Evolutionary conservation across 257 asterid species (phyloP), one percentile per base, ranked within the genome.

Genomic region (Solanum paucissectum): DNA sequence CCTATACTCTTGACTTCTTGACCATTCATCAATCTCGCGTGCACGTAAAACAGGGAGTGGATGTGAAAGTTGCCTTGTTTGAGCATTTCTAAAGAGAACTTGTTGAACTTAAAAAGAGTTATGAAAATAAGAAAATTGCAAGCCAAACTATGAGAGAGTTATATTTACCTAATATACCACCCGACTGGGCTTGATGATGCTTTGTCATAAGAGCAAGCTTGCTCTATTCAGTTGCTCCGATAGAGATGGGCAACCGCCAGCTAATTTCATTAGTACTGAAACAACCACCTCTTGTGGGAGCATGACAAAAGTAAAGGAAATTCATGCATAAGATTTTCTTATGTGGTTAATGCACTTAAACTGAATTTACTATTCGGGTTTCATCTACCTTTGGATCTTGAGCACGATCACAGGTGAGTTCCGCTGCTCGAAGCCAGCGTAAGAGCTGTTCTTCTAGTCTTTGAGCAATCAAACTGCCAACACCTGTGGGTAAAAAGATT

Each of bases 351-450:
- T 74, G 32, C 60, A 38, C 79, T 82, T 21, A 23, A 40, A 18
- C 40, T 23, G 64, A 33, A 64, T 66, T 18, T 60, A 36, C 23
- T 85, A 66, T 86, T 18, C 60, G 32, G 44, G 60, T 32, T 29
- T 52, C 87, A 85, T 87, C 91, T 93, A 96, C 98, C 98, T 96
- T 96, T 36, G 99, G 96, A 87, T 96, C 98, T 88, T 93, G 94
- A 77, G 99, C 96, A 85, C 98, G 95, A 89, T 96, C 98, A 87
- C 98, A 96, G 73, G 98, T 96, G 66, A 96, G 98, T 86, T 96
- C 98, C 72, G 98, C 99, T 87, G 98, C 98, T 9, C 98, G 93
- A 89, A 96, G 94, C 98, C 99, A 96, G 85, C 98, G 98, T 88
- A 95, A 89, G 86, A 96, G 95, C 87, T 96, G 98, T 64, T 96